Evolutionary conservation across 495 filamentous ascomycete species (phyloP), one percentile per base, ranked within the genome.

Genomic region (Daldinia concentrica): DNA sequence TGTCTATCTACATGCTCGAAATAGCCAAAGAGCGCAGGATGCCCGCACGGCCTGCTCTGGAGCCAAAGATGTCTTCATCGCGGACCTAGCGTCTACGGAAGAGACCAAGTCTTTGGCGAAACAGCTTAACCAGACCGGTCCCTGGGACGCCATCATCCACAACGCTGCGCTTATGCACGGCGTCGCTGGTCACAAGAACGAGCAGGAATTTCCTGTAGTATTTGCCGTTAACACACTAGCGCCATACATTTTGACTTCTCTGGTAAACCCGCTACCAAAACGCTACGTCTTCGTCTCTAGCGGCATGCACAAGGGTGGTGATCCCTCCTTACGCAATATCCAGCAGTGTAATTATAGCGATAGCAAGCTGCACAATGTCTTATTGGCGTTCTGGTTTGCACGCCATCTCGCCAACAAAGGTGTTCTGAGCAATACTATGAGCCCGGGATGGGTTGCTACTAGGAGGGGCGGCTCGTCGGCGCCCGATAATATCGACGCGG

Each of bases 381-480:
- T 89, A 79, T 78, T 89, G 8, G 82, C 85, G 5, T 86, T 86
- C 62, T 83, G 82, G 9, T 86, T 89, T 68, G 81, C 86, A 1
- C 72, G 84, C 4, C 77, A 79, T 1, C 86, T 85, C 80, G 77
- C 79, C 5, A n/a, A 56, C n/a, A 68, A 58, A 43, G 81, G 85
- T 2, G 79, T 86, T 3, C 76, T 83, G 50, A 83, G 85, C 0
- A 81, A 86, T 24, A 79, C 81, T 4, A 79, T 89, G 72, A 83
- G 87, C 75, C 89, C 89, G 6, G 89, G 89, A 3, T 90, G 88
- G 89, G 87, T 90, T 45, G 78, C 83, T 64, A 91, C 88, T 8
- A 85, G 87, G 75, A 86, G 90, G 86, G 88, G 88, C 9, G 87
- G 87, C 0, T 60, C 62, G 14, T 78, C 75, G 58, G 88, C 87